A percentile compares a stretch with the other conserved stretches of the same genome.
Conservation (phyloP, 179 eudicot species). For the Gypsophila paniculata region DNA sequence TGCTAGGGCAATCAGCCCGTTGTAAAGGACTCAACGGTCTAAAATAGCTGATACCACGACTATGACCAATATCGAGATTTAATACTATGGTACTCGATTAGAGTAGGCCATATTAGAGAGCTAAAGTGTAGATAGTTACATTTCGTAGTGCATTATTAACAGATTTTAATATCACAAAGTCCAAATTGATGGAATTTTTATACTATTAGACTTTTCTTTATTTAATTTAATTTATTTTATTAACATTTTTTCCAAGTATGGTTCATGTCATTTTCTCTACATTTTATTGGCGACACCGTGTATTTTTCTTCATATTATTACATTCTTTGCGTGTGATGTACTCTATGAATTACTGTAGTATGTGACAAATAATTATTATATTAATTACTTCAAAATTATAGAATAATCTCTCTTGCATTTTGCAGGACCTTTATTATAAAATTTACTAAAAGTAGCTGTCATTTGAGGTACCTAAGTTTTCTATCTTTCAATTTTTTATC, state of each 20-base stretch:
- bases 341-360: neutral
- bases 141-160: neutral
- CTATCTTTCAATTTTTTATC: neutral
- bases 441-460: neutral
- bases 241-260: neutral
- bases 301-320: constrained; percentile 1
- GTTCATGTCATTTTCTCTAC: neutral
- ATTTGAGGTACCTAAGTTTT: neutral
- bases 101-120: neutral
- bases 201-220: constrained; percentile 1
- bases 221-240: too few relatives aligned
- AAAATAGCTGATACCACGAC: too few relatives aligned
- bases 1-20: too few relatives aligned
- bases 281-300: neutral
- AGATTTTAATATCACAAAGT: neutral
- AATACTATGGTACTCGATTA: neutral
- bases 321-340: constrained; percentile 5
- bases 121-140: neutral
- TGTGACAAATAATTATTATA: constrained; percentile 1
- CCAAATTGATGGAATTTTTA: constrained; percentile 1
- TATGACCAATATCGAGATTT: too few relatives aligned
- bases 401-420: neutral
- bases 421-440: neutral
- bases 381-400: neutral
- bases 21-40: too few relatives aligned